Evolutionary conservation across 441 rosid genomes (phyloP).

Genomic region (Pelargonium australe): DNA sequence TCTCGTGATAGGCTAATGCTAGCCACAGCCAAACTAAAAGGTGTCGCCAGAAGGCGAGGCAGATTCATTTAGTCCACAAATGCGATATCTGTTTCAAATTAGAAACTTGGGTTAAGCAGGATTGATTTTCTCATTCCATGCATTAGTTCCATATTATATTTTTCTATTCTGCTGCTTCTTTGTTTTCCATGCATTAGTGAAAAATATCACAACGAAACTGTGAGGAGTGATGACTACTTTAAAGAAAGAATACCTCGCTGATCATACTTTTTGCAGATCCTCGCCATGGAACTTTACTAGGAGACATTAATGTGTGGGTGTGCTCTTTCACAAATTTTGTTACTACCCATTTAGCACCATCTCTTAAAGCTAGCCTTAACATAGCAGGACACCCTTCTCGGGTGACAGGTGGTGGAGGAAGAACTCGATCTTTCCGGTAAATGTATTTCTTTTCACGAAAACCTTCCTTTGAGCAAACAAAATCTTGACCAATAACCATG

Average conservation of each 20-base stretch:
- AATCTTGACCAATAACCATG: slow-evolving; percentile 49
- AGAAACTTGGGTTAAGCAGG: no score
- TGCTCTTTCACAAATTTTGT: slow-evolving; percentile 44
- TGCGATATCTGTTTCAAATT: no score
- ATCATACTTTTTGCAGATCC: slow-evolving; percentile 34
- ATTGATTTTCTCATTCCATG: no score
- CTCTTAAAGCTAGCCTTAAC: slow-evolving; percentile 44
- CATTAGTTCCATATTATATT: no score
- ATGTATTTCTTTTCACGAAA: slow-evolving; percentile 51
- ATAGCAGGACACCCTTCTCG: slow-evolving; percentile 52
- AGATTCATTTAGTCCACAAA: no score
- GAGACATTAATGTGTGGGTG: slow-evolving; percentile 38
- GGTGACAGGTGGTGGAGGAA: slow-evolving; percentile 47
- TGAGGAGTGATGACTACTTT: neutral
- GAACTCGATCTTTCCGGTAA: slow-evolving; percentile 46
- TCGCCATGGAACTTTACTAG: slow-evolving; percentile 46
- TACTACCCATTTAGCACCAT: slow-evolving; percentile 45
- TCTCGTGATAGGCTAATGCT: no score
- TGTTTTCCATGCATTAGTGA: no score
- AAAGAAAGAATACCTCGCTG: slow-evolving; percentile 30
- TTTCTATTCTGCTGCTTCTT: no score
- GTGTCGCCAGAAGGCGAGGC: no score
- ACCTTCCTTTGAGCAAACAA: slow-evolving; percentile 54
- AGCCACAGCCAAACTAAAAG: no score
- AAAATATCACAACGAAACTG: no score